These are phyloP conservation scores for Xylariaceae sp. DNA, from an alignment of 2,329 filamentous ascomycete genomes.

Conservation along the genomic window DNA sequence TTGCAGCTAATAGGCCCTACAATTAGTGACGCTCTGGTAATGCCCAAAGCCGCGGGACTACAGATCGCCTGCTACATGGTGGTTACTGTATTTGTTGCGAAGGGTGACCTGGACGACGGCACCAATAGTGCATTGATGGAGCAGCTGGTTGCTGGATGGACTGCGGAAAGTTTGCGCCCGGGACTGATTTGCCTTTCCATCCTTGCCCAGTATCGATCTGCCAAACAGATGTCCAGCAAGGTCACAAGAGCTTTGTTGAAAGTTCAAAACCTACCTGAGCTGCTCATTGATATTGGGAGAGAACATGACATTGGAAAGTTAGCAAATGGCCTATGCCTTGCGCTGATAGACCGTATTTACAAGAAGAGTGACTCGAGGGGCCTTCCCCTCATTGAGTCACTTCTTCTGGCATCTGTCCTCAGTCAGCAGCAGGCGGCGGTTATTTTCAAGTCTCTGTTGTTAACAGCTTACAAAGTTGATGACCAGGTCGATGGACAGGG, in stretches of 20 bases:
- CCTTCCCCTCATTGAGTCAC: constrained; percentile 64
- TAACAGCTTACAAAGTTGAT: constrained; percentile 63
- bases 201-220: constrained; percentile 78
- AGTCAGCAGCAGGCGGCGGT: constrained; percentile 68
- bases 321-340: constrained; percentile 72
- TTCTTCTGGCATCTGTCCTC: constrained; percentile 65
- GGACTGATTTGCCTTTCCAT: constrained; percentile 82
- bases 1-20: constrained; percentile 70
- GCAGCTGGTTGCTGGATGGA: constrained; percentile 80
- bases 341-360: constrained; percentile 65
- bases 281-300: constrained; percentile 65
- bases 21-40: constrained; percentile 76
- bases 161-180: constrained; percentile 71
- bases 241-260: constrained; percentile 73
- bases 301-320: constrained; percentile 74
- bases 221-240: constrained; percentile 70
- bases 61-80: constrained; percentile 93
- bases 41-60: constrained; percentile 77
- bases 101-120: constrained; percentile 77
- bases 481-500: constrained; percentile 60
- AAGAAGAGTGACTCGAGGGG: constrained; percentile 64
- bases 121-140: constrained; percentile 90
- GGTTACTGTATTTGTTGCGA: constrained; percentile 81
- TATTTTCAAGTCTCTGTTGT: constrained; percentile 68
- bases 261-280: constrained; percentile 62